phyloP scores from a whole-genome alignment of 495 filamentous ascomycete species.

The Penicillium malachiteum region DNA sequence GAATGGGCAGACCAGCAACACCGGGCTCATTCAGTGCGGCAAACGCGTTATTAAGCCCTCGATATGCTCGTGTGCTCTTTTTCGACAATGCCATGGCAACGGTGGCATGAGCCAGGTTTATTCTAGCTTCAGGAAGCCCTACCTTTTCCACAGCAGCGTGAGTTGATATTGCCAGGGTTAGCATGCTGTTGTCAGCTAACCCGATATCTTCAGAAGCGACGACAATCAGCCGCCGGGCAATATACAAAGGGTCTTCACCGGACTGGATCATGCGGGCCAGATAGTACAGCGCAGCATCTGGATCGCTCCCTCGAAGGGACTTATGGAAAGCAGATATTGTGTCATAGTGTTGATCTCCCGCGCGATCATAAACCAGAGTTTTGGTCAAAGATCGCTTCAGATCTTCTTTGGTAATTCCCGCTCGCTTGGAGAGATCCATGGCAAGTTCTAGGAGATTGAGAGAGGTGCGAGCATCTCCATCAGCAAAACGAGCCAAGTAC shows the following conservation, averaged over 20 bases:
- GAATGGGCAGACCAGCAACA: constrained; percentile 74
- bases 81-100: constrained; percentile 78
- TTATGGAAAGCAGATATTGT: constrained; percentile 98
- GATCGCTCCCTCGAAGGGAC: constrained; percentile 79
- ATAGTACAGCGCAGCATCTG: constrained; percentile 90
- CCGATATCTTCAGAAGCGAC: constrained; percentile 92
- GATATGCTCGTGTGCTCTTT: constrained; percentile 84
- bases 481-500: constrained; percentile 81
- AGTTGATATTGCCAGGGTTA: constrained; percentile 79
- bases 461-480: constrained; percentile 89
- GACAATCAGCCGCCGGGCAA: constrained; percentile 88
- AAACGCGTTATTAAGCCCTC: constrained; percentile 76
- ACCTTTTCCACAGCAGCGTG: constrained; percentile 85
- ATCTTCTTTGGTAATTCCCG: constrained; percentile 55
- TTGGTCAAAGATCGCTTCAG: constrained; percentile 81
- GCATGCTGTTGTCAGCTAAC: constrained; percentile 81
- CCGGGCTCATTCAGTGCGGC: constrained; percentile 75
- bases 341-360: constrained; percentile 93
- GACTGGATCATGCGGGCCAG: constrained; percentile 94
- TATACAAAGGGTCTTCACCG: constrained; percentile 90
- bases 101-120: constrained; percentile 83
- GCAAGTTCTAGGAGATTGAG: constrained; percentile 90
- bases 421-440: constrained; percentile 59
- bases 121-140: constrained; percentile 91
- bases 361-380: constrained; percentile 90